Evolutionary conservation across 2,329 filamentous ascomycete genomes (phyloP).

Genomic region (Neofusicoccum laricinum): DNA sequence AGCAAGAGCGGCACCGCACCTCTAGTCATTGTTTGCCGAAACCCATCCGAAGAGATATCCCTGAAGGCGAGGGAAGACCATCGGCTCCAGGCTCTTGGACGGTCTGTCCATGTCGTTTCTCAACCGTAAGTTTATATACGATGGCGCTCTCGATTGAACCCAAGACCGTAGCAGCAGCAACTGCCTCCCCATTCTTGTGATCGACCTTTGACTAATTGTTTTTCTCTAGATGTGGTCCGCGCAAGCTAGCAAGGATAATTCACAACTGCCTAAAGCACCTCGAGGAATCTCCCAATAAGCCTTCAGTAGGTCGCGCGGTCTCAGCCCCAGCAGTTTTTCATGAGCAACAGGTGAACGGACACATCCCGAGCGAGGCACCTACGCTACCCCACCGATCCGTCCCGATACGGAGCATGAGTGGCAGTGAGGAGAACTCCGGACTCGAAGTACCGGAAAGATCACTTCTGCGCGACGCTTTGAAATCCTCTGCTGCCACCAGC

Average conservation of each 20-base stretch:
- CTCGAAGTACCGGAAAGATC: constrained; percentile 7
- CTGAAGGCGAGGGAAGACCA: constrained; percentile 11
- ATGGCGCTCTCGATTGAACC: neutral
- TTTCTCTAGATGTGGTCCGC: constrained; percentile 10
- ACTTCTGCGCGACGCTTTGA: constrained; percentile 6
- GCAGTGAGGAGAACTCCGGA: neutral
- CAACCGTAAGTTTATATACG: constrained; percentile 13
- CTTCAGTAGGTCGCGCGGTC: neutral
- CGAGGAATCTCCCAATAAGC: neutral
- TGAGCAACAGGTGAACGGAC: neutral
- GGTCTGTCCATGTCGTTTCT: constrained; percentile 6
- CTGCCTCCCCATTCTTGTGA: neutral
- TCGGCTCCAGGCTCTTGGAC: constrained; percentile 9
- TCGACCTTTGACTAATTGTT: neutral
- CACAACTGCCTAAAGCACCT: neutral
- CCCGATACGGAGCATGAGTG: constrained; percentile 2
- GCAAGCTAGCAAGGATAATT: constrained; percentile 10
- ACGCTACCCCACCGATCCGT: neutral
- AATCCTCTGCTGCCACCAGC: neutral
- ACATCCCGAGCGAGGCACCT: neutral
- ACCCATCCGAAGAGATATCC: constrained; percentile 11
- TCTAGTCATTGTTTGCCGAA: constrained; percentile 14
- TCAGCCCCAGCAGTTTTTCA: constrained; percentile 1
- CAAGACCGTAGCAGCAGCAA: neutral
- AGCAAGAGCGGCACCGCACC: constrained; percentile 12